Evolutionary conservation across 192 early-diverging fungal genomes (phyloP).

Genomic region (Coemansia asiatica): DNA sequence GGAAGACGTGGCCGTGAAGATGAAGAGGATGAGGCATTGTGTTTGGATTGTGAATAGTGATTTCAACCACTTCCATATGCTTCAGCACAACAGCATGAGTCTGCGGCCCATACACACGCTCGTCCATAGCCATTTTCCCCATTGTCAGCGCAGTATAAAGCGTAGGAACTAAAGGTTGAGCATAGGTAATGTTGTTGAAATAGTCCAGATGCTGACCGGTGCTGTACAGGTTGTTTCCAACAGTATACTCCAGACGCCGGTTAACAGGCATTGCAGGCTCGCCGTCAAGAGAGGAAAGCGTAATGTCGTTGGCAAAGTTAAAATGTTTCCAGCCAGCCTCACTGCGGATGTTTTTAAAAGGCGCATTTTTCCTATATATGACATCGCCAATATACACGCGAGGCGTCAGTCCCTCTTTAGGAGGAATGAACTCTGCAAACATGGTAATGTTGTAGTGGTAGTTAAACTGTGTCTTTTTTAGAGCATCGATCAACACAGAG

Average conservation of each 20-base stretch:
- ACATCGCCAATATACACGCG: conserved; percentile 57
- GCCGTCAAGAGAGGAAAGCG: conserved; percentile 53
- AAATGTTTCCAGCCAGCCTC: conserved; percentile 16
- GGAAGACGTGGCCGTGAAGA: conserved; percentile 70
- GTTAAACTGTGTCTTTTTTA: conserved; percentile 59
- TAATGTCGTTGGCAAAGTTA: conserved; percentile 48
- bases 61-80: conserved; percentile 63
- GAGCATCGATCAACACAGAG: conserved; percentile 74
- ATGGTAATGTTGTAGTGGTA: conserved; percentile 64
- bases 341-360: conserved; percentile 44
- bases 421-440: conserved; percentile 56
- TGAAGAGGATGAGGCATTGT: conserved; percentile 71
- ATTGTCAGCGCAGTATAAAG: conserved; percentile 64
- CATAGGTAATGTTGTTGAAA: conserved; percentile 72
- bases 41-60: conserved; percentile 72
- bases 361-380: conserved; percentile 60
- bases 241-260: conserved; percentile 45
- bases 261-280: conserved; percentile 54
- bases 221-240: conserved; percentile 58
- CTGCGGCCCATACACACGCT: conserved; percentile 64
- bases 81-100: conserved; percentile 60
- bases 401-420: conserved; percentile 48
- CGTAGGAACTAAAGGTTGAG: conserved; percentile 62
- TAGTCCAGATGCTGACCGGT: conserved; percentile 71
- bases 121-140: conserved; percentile 54